phyloP scores from a whole-genome alignment of 2,329 filamentous ascomycete genomes.

The Beauveria pseudobassiana region DNA sequence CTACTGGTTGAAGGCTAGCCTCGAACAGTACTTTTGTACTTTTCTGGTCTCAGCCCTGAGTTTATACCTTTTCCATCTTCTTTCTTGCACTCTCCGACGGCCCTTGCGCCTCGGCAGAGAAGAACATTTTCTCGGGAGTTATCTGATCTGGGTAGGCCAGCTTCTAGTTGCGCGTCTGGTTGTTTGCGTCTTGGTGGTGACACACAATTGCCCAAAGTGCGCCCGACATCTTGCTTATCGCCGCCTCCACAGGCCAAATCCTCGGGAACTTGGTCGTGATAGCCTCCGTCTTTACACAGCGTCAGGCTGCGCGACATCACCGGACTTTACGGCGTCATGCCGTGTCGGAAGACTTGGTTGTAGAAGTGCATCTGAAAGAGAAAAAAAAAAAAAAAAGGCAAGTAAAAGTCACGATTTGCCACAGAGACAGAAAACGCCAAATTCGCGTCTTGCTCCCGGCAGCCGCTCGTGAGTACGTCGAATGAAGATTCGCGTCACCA shows the following conservation, averaged over 20 bases:
- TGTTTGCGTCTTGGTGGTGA: neutral
- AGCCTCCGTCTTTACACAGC: neutral
- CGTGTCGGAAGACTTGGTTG: neutral
- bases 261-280: neutral
- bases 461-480: neutral
- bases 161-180: neutral
- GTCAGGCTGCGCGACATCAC: neutral
- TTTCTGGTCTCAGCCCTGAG: neutral
- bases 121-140: neutral
- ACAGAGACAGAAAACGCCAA: neutral
- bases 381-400: neutral
- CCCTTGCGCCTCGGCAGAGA: neutral
- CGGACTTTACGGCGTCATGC: neutral
- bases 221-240: neutral
- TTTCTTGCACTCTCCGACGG: neutral
- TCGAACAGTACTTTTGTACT: neutral
- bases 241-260: neutral
- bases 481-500: conserved; percentile 5
- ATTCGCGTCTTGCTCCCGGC: neutral
- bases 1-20: conserved; percentile 5
- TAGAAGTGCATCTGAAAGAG: neutral
- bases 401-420: neutral
- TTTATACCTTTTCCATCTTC: neutral
- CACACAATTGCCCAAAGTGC: neutral
- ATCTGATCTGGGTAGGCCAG: neutral